Evolutionary conservation across 129 eudicot species (phyloP).

Genomic region (Calendula officinalis): DNA sequence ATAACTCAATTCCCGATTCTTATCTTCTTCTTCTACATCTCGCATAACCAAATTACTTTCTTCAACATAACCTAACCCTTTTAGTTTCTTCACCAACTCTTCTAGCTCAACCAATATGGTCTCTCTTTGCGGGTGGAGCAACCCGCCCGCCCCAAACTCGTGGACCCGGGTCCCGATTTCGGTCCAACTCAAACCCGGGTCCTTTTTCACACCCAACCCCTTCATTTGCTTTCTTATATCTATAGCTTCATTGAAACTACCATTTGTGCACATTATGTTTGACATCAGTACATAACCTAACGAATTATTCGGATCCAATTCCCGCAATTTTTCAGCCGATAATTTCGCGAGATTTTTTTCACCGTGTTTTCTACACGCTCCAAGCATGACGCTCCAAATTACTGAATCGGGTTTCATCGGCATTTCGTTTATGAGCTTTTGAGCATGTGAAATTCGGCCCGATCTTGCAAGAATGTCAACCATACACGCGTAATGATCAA

Average conservation of each 20-base stretch:
- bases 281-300: constrained; percentile 65
- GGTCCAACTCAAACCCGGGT: constrained; percentile 89
- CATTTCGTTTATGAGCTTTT: constrained; percentile 61
- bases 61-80: constrained; percentile 61
- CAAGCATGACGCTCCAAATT: constrained; percentile 79
- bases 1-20: constrained; percentile 53
- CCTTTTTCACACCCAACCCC: constrained; percentile 56
- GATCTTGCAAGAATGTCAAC: constrained; percentile 79
- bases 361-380: constrained; percentile 71
- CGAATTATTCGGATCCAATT: constrained; percentile 65
- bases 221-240: constrained; percentile 56
- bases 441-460: constrained; percentile 50
- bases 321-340: constrained; percentile 49
- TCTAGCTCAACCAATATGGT: constrained; percentile 41
- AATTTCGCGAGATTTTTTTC: constrained; percentile 49
- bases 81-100: constrained; percentile 37
- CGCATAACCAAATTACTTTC: constrained; percentile 54
- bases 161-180: constrained; percentile 57
- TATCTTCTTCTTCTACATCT: constrained; percentile 77
- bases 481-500: constrained; percentile 85
- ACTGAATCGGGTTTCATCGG: constrained; percentile 69
- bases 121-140: constrained; percentile 50
- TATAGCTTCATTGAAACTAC: constrained; percentile 53
- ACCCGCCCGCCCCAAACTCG: constrained; percentile 75
- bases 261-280: constrained; percentile 53